These are phyloP conservation scores for Paralagenidium karlingii DNA, from an alignment of 352 stramenopile species.

Conservation along the genomic window DNA sequence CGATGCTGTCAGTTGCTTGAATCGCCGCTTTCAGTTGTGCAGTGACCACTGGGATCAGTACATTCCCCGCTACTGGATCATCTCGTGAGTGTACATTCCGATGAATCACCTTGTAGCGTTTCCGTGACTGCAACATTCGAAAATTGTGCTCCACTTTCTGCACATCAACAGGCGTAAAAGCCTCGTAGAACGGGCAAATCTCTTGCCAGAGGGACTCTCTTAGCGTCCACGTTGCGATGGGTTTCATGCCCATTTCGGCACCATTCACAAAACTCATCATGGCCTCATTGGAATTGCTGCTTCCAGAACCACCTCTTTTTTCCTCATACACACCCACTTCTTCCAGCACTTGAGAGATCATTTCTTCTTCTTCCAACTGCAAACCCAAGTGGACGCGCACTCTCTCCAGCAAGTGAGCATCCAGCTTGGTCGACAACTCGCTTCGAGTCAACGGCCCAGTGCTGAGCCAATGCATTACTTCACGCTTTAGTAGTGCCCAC, in stretches of 20 bases:
- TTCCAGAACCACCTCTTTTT: slow-evolving; percentile 1
- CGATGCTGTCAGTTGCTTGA: no score
- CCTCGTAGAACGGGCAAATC: slow-evolving; percentile 60
- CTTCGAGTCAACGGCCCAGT: slow-evolving; percentile 54
- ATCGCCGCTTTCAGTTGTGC: no score
- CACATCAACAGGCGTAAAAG: slow-evolving; percentile 55
- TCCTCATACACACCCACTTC: slow-evolving; percentile 49
- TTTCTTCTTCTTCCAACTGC: slow-evolving; percentile 64
- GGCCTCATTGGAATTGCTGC: slow-evolving; percentile 1
- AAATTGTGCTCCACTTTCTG: slow-evolving; percentile 69
- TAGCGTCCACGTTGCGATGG: slow-evolving; percentile 54
- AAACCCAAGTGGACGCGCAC: slow-evolving; percentile 34
- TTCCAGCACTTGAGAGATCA: slow-evolving; percentile 50
- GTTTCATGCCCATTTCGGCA: slow-evolving; percentile 62
- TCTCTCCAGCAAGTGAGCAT: slow-evolving; percentile 65
- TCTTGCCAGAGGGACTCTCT: slow-evolving; percentile 34
- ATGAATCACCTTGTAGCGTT: no score
- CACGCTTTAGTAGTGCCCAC: slow-evolving; percentile 44
- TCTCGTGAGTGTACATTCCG: no score
- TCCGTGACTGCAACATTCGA: no score
- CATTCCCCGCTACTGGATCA: slow-evolving; percentile 39
- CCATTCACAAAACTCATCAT: slow-evolving; percentile 10
- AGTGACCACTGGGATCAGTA: no score
- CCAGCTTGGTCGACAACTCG: slow-evolving; percentile 42
- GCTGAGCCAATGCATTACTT: slow-evolving; percentile 69